phyloP scores from a whole-genome alignment of 2,329 filamentous ascomycete genomes.

The Nigrospora osmanthi region DNA sequence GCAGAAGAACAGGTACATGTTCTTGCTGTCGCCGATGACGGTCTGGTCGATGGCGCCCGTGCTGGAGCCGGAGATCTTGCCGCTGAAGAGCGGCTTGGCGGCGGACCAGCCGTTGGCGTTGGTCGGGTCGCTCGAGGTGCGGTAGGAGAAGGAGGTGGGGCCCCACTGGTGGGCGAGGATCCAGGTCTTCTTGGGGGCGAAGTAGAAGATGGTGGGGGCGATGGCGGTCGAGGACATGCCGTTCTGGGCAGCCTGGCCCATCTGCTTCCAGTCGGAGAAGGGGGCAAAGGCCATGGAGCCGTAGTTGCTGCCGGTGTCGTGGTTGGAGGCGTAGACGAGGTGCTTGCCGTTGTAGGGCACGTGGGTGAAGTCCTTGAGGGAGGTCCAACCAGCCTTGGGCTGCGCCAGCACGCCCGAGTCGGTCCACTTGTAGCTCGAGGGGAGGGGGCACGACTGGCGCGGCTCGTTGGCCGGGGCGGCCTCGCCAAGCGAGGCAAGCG shows the following conservation, averaged over 20 bases:
- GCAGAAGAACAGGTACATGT: conserved; percentile 62
- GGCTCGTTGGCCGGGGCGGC: too few species aligned
- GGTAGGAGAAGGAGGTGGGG: conserved; percentile 49
- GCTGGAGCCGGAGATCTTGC: conserved; percentile 39
- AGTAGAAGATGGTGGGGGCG: conserved; percentile 57
- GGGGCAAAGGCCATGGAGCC: conserved; percentile 52
- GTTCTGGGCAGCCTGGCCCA: conserved; percentile 45
- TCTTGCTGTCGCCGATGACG: conserved; percentile 49
- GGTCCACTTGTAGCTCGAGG: not conserved
- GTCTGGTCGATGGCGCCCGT: conserved; percentile 57
- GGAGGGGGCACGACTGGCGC: not conserved
- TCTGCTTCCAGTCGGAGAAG: conserved; percentile 44
- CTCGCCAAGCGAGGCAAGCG: too few species aligned
- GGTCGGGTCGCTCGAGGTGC: conserved; percentile 49
- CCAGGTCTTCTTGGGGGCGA: conserved; percentile 53
- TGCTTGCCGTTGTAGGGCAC: conserved; percentile 48
- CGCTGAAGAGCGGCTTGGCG: conserved; percentile 46
- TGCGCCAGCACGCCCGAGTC: not conserved
- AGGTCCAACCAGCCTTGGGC: conserved; percentile 9
- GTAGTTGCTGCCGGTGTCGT: conserved; percentile 32
- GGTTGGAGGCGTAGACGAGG: conserved; percentile 50
- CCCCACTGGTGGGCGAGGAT: conserved; percentile 62
- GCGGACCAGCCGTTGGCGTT: conserved; percentile 49
- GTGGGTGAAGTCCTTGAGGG: conserved; percentile 56
- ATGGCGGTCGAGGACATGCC: conserved; percentile 37